Evolutionary conservation across 495 filamentous ascomycete genomes (phyloP), one percentile per base, ranked within the genome.

Genomic region (Lepidopterella palustris): DNA sequence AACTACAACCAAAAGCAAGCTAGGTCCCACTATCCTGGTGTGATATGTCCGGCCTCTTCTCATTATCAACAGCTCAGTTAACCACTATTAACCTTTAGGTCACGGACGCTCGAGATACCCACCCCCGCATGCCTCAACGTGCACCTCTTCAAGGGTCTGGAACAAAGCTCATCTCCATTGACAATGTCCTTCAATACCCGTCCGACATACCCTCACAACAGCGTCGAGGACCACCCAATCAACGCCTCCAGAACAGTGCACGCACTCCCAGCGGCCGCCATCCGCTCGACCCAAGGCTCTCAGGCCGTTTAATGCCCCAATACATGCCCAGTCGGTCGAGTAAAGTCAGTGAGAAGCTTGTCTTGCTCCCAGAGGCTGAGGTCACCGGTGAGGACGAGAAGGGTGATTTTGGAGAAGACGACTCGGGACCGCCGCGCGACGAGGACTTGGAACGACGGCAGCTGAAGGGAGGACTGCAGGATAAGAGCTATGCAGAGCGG

Each of bases 141-240:
- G 75, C 45, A 58, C 78, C 21, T 32, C 42, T 32, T 6, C 39
- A 20, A 6, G 58, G 6, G 27, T 56, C 64, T 5, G 63, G 63
- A 45, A 91, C 86, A 60, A 89, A 91, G 48, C 84, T 93, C 71
- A 89, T 98, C 64, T 95, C 89, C 11, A 95, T 99, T 68, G 93
- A 99, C 73, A 96, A 90, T 67, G 86, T 97, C 59, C 84, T 99
- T 3, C 90, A 95, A 73, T 88, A 95, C 74, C 84, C 90, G 57
- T 95, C 89, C 31, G 92, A 99, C 65, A 89, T 99, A 4, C 95
- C 93, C 20, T 97, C 93, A 0, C 91, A 89, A 72, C 92, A 97
- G 72, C 89, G 90, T 39, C 85, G 93, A 3, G 79, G 83, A 20
- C 87, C 89, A 0, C 81, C 86, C 21, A 78, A 79, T 13, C 74